These are phyloP conservation scores for Elongisporangium senticosum DNA, from an alignment of 352 stramenopile genomes.

Conservation along the genomic window DNA sequence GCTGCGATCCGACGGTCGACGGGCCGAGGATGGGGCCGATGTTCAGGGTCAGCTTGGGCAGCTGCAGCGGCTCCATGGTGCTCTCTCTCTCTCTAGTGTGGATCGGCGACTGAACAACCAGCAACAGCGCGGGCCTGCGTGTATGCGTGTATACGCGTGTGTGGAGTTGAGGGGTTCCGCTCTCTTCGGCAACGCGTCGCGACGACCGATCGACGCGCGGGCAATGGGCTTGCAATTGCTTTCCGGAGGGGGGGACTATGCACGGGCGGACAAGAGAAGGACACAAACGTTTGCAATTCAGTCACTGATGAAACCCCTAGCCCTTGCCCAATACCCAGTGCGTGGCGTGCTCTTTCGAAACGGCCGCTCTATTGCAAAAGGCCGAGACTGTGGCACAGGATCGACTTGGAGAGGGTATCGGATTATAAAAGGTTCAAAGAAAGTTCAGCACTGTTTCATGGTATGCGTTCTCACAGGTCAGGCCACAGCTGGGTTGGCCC, in stretches of 20 bases:
- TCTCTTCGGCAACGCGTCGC: neutral
- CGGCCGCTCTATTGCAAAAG: neutral
- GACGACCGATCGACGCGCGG: neutral
- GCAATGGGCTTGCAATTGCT: neutral
- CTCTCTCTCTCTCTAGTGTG: neutral
- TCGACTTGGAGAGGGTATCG: neutral
- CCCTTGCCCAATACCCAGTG: neutral
- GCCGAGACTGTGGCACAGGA: neutral
- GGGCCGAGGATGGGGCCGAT: constrained; percentile 6
- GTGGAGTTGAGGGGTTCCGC: constrained; percentile 1
- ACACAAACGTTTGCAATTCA: neutral
- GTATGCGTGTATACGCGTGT: constrained; percentile 1
- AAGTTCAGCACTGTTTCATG: neutral
- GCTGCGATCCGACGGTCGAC: constrained; percentile 29
- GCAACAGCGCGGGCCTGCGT: neutral
- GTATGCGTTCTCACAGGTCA: neutral
- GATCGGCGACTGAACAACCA: neutral
- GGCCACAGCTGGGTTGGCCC: neutral
- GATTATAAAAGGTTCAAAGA: neutral
- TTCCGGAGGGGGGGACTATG: neutral
- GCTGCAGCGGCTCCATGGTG: constrained; percentile 46
- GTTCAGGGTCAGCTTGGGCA: constrained; percentile 63
- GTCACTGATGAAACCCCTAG: neutral
- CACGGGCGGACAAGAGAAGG: neutral
- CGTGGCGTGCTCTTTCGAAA: neutral